Evolutionary conservation across 1,139 yeast species (phyloP), one percentile per base, ranked within the genome.

Genomic region (Yarrowia galli): DNA sequence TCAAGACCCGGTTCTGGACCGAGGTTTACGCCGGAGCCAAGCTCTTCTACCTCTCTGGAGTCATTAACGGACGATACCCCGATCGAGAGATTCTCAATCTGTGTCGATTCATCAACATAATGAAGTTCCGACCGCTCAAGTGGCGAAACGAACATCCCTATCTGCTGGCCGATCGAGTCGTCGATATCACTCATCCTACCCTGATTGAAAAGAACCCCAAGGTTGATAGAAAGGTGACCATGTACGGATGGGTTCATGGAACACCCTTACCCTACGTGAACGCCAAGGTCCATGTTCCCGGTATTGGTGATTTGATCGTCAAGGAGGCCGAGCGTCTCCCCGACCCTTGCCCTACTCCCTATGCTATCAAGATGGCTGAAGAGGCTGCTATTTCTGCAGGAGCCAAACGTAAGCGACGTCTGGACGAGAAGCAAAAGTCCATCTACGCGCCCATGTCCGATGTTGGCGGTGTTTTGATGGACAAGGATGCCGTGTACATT

Each of bases 71-170:
- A 58, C 86, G 99, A 76, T 96, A 96, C 75, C 99, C 99, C 1
- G 99, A 96, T 78, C 84, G 99, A 74, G 99, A 96, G 78, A 91
- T 95, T 70, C 82, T 95, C 71, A 96, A 96, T 75, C 84, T 96
- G 74, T 89, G 97, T 10, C 83, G 99, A 73, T 95, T 96, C 76
- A 91, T 96, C 68, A 89, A 97, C 7, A 98, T 95, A 49, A 93
- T 96, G 98, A 96, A 96, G 78, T 96, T 96, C 79, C 85, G 99
- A 77, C 99, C 99, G 18, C 83, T 96, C 74, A 95, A 93, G 78
- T 96, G 99, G 99, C 87, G 99, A 80, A 95, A 95, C 76, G 98
- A 95, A 79, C 99, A 96, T 81, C 97, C 98, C 7, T 96, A 96
- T 76, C 78, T 96, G 72, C 81, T 96, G 69, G 95, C 95, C 23